A percentile compares a stretch with the other conserved stretches of the same genome.
These are phyloP conservation scores for Crotalaria pallida DNA, from an alignment of 306 rosid species.

Conservation along the genomic window DNA sequence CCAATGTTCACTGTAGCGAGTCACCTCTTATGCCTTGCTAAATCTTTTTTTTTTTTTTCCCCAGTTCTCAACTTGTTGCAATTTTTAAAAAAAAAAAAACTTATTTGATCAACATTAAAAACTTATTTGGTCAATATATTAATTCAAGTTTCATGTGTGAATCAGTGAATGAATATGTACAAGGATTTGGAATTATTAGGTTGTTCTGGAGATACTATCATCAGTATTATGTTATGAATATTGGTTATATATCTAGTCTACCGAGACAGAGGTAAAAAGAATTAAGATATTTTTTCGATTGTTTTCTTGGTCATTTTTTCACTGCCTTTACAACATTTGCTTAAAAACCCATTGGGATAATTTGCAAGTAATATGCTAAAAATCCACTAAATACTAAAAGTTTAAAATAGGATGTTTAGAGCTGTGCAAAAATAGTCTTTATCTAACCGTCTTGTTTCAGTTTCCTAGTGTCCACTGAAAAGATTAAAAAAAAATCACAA, in stretches of 20 bases:
- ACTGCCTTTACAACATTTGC: neutral
- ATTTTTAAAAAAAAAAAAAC: too few species aligned
- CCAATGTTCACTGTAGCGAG: conserved; percentile 86
- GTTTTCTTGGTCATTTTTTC: too few species aligned
- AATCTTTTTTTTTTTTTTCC: neutral
- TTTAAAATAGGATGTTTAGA: neutral
- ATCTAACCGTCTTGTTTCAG: neutral
- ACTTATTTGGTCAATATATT: neutral
- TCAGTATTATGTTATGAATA: conserved; percentile 1
- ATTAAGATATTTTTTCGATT: neutral
- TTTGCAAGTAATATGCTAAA: neutral
- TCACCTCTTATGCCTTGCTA: conserved; percentile 27
- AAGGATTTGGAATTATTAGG: neutral
- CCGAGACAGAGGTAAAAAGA: neutral
- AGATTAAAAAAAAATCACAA: too few species aligned
- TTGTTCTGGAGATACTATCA: neutral
- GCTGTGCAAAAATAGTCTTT: neutral
- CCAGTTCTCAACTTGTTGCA: neutral
- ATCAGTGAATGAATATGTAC: neutral
- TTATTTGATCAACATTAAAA: too few species aligned
- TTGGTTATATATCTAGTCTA: neutral
- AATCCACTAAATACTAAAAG: neutral
- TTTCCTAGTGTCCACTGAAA: neutral
- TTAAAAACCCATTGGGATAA: neutral
- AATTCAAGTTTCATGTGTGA: conserved; percentile 2